Percentiles rank a stretch among this genome's conserved stretches.
phyloP scores from a whole-genome alignment of 768 basidiomycete genomes.

The Hygrophoropsis aurantiaca region DNA sequence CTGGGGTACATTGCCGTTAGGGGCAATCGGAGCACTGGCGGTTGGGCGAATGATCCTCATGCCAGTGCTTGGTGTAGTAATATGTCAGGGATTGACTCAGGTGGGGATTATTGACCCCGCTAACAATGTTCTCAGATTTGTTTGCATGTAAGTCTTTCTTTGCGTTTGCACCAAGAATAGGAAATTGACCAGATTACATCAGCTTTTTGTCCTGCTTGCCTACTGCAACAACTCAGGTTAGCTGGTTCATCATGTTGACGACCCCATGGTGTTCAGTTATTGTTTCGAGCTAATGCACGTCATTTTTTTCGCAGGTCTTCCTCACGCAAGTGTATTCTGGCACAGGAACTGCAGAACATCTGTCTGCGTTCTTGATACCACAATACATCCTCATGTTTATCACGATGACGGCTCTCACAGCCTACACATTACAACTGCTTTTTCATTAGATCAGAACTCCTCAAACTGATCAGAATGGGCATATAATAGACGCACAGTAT shows the following conservation, averaged over 20 bases:
- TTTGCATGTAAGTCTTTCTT: slow-evolving; percentile 58
- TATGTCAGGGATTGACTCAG: slow-evolving; percentile 50
- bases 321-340: slow-evolving; percentile 68
- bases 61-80: slow-evolving; percentile 60
- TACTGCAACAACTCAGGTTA: slow-evolving; percentile 58
- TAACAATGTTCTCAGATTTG: slow-evolving; percentile 61
- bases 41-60: slow-evolving; percentile 54
- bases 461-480: not conserved
- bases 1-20: slow-evolving; percentile 46
- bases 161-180: not conserved
- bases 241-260: too few relatives aligned
- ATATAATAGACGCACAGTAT: too few relatives aligned
- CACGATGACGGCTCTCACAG: slow-evolving; percentile 37
- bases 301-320: slow-evolving; percentile 51
- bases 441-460: slow-evolving; percentile 23
- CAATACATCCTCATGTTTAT: slow-evolving; percentile 45
- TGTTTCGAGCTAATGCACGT: not conserved
- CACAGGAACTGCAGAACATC: slow-evolving; percentile 60
- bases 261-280: not conserved
- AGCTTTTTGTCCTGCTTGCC: slow-evolving; percentile 64
- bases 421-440: slow-evolving; percentile 34
- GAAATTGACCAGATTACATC: not conserved
- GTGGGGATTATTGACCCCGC: slow-evolving; percentile 46
- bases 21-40: slow-evolving; percentile 54
- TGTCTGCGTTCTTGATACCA: slow-evolving; percentile 63